Conservation (phyloP, 2,329 filamentous ascomycete species). For the Aspergillus japonicus region DNA sequence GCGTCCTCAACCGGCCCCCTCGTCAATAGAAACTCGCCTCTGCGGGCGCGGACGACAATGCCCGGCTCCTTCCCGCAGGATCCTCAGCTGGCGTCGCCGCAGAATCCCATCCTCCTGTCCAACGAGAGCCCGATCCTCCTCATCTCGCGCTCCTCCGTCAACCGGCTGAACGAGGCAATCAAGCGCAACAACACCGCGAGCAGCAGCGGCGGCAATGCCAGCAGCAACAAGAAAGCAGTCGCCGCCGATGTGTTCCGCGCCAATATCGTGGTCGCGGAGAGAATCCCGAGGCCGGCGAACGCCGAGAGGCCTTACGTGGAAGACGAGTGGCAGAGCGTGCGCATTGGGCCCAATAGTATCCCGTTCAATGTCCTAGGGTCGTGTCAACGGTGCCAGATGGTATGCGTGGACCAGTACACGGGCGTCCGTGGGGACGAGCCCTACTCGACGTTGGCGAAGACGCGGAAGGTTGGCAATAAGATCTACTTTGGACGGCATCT, state of each 20-base stretch:
- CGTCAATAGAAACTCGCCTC: constrained; percentile 5
- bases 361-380: constrained; percentile 67
- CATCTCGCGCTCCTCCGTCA: constrained; percentile 76
- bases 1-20: constrained; percentile 67
- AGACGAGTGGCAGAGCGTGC: constrained; percentile 70
- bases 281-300: constrained; percentile 43
- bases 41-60: constrained; percentile 35
- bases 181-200: constrained; percentile 41
- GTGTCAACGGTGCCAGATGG: constrained; percentile 92
- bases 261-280: constrained; percentile 73
- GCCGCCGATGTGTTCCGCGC: constrained; percentile 78
- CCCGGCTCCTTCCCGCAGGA: constrained; percentile 55
- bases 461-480: constrained; percentile 76
- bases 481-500: constrained; percentile 86
- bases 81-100: constrained; percentile 49
- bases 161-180: constrained; percentile 73
- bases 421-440: constrained; percentile 78
- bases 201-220: constrained; percentile 39
- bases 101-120: constrained; percentile 67
- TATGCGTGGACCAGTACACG: constrained; percentile 85
- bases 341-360: constrained; percentile 54
- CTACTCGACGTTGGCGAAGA: constrained; percentile 84
- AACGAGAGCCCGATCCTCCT: constrained; percentile 94
- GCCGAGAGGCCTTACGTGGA: constrained; percentile 68
- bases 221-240: constrained; percentile 53